Base-by-base conservation (phyloP, 2,329 filamentous ascomycete species). In the Exophiala lecanii-corni region DNA sequence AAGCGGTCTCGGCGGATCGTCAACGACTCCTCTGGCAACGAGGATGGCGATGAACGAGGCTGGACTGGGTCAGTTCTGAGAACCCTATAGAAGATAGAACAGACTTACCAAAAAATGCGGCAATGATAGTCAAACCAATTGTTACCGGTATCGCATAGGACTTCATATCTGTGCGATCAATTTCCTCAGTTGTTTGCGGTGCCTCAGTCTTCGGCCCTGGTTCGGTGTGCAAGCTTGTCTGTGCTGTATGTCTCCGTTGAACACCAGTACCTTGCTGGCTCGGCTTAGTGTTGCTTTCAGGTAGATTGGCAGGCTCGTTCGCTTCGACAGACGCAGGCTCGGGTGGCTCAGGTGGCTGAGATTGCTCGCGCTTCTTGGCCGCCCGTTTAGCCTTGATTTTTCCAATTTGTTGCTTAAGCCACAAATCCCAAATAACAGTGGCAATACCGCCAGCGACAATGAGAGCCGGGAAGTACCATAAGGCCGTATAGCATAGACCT, bases 401-500 rank as follows among this genome's bases (percentile, higher is more conserved):
- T 10, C 13, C 57, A 4, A 69, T 58, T 0, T 64, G 58, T n/a
- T 74, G 69, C 5, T 75, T 54, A 63, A 73, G 73, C 31, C 70
- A 67, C 30, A 64, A 67, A 60, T 86, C 82, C 67, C 76, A 79
- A 1, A 75, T 41, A 0, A 79, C 59, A 0, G 78, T 75, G 0
- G 62, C 61, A 2, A 71, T 9, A 0, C 82, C 83, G 0, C 73
- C 75, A 0, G 69, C 51, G 0, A 74, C 54, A 63, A 87, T 81
- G 3, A 88, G 57, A 0, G 78, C 55, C 0, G 84, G 84, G 31
- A 86, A 88, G 51, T 84, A 89, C 84, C 84, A 89, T 0, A 87
- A 63, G 0, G 81, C 77, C 37, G 79, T 85, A 54, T 87, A 87
- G 36, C 84, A 68, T 54, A 88, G 64, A 0, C 83, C 84, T 0